Percentiles rank a stretch among this genome's conserved stretches.
phyloP scores from a whole-genome alignment of 306 rosid genomes.

The Prosopis cineraria region DNA sequence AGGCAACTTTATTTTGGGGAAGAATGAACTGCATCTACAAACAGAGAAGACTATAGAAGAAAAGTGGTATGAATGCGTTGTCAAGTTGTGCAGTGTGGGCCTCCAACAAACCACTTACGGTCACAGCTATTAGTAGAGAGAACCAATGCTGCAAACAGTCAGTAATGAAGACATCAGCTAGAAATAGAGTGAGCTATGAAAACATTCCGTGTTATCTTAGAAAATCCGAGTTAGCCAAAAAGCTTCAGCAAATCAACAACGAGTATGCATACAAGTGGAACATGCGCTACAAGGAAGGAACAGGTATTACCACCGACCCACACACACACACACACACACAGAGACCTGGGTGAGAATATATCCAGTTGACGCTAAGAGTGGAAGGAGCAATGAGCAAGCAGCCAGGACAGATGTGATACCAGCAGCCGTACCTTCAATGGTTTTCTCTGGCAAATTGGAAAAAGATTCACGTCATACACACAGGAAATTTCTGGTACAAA shows the following conservation, averaged over 20 bases:
- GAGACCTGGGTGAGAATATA: constrained; percentile 85
- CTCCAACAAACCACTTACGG: constrained; percentile 92
- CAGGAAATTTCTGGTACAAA: constrained; percentile 27
- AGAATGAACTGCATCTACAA: constrained; percentile 52
- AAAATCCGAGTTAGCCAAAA: background rate
- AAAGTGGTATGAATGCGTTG: constrained; percentile 91
- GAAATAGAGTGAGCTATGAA: constrained; percentile 10
- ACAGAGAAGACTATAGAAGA: constrained; percentile 92
- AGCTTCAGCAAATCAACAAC: background rate
- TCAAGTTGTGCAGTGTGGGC: constrained; percentile 97
- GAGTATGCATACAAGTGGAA: background rate
- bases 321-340: background rate
- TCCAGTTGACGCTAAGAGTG: constrained; percentile 86
- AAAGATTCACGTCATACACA: constrained; percentile 32
- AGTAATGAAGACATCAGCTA: constrained; percentile 33
- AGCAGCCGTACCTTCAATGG: constrained; percentile 98
- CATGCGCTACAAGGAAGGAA: too few species aligned
- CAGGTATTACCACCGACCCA: background rate
- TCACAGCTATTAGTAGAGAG: constrained; percentile 78
- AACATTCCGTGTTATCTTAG: background rate
- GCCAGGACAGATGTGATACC: constrained; percentile 94
- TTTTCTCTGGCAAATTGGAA: constrained; percentile 71
- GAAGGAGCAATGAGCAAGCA: constrained; percentile 89
- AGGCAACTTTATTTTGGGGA: constrained; percentile 19
- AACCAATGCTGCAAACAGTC: constrained; percentile 78